Conservation (phyloP, 208 protist genomes). For the Leishmania arabica region DNA sequence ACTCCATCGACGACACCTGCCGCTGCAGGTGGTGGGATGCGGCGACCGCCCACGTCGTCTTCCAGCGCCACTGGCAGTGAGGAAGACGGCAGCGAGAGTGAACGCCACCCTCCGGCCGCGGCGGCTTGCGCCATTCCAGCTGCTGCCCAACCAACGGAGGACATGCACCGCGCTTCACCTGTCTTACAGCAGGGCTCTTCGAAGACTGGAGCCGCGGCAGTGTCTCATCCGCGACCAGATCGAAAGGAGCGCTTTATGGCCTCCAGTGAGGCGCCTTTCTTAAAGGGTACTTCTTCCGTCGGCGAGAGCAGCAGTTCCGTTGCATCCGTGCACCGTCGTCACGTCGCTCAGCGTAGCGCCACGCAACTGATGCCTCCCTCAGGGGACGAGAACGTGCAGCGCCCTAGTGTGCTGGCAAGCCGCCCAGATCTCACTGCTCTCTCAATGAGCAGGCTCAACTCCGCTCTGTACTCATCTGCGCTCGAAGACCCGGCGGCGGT, state of each 20-base stretch:
- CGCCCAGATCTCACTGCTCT: constrained; percentile 14
- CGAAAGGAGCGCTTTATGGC: not conserved
- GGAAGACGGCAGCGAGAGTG: not conserved
- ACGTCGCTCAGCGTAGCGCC: constrained; percentile 12
- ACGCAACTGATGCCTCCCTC: constrained; percentile 9
- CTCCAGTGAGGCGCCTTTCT: constrained; percentile 1
- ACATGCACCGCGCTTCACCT: not conserved
- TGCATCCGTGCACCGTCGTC: constrained; percentile 1
- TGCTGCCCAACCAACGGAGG: not conserved
- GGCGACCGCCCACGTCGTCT: not conserved
- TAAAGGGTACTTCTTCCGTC: constrained; percentile 7
- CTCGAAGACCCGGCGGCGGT: constrained; percentile 2
- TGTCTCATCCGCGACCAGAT: not conserved
- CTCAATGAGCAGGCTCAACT: not conserved
- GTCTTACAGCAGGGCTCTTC: not conserved
- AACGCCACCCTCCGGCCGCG: not conserved
- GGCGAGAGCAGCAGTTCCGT: constrained; percentile 1
- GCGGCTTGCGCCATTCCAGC: not conserved
- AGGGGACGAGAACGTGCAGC: not conserved
- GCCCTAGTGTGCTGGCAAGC: not conserved
- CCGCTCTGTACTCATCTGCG: constrained; percentile 12
- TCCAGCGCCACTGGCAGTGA: not conserved
- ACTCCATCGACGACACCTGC: not conserved
- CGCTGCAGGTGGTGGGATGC: not conserved
- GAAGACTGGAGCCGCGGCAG: not conserved